A percentile compares a stretch with the other conserved stretches of the same genome.
Conservation (phyloP, 768 basidiomycete genomes). For the Podaxis mareebaensis region DNA sequence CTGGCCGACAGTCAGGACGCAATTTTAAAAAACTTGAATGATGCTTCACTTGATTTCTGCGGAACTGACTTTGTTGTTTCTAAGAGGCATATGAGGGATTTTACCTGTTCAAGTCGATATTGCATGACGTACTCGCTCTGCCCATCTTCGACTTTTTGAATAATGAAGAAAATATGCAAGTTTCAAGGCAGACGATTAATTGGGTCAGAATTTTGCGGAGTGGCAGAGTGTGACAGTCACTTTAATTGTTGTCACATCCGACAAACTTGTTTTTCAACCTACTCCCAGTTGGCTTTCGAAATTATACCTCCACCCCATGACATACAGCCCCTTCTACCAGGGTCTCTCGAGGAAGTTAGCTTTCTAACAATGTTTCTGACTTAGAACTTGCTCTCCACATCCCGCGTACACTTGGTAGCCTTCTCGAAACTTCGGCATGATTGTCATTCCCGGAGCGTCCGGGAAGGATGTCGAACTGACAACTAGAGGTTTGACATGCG, state of each 20-base stretch:
- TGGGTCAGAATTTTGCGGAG: background rate
- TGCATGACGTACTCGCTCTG: conserved; percentile 36
- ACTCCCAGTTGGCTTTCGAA: too few species aligned
- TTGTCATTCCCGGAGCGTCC: background rate
- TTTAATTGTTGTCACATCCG: background rate
- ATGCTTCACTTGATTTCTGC: conserved; percentile 38
- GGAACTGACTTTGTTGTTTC: conserved; percentile 41
- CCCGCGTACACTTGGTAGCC: background rate
- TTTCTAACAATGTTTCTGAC: too few species aligned
- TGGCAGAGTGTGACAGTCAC: background rate
- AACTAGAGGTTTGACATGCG: background rate
- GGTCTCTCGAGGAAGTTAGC: too few species aligned
- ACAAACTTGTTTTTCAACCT: background rate
- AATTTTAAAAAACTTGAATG: background rate
- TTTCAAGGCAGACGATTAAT: background rate
- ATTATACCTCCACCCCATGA: too few species aligned
- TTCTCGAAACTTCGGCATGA: background rate
- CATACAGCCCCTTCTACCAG: too few species aligned
- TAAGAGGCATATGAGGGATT: conserved; percentile 22
- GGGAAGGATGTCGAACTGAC: background rate
- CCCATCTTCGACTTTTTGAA: conserved; percentile 29
- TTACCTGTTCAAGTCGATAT: background rate
- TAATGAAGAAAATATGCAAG: background rate
- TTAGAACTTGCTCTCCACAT: background rate
- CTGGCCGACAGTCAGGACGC: conserved; percentile 35